Evolutionary conservation across 352 stramenopile species (phyloP), one percentile per base, ranked within the genome.

Genomic region (Phytophthora uliginosa): DNA sequence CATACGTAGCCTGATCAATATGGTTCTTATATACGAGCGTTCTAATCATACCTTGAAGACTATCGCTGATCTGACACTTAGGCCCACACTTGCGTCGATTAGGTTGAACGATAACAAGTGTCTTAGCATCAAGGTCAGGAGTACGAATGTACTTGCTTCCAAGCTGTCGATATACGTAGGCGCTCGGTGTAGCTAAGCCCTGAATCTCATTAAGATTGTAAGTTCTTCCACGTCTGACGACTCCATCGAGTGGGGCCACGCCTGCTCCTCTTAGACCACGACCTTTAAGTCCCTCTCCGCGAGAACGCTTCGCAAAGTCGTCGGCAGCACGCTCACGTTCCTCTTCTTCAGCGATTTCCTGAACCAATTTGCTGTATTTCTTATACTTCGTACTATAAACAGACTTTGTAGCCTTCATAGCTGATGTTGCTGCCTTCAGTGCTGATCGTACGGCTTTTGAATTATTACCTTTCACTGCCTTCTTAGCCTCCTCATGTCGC

Each of bases 151-250:
- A 73, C 31, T 73, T 73, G 4, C 18, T 56, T 26, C 63, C 63
- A 36, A 70, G 18, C 7, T 51, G 40, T 12, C 55, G 18, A 28
- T 69, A 69, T 9, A 73, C 59, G 33, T 38, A 38, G 33, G 33
- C 66, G 4, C 12, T 45, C 0, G 59, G 40, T 1, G 60, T 38
- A 9, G 52, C 59, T 17, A 59, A 61, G 20, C 66, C 66, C 24
- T 63, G 59, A 28, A 74, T 74, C 10, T 74, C 66, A 24, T 74
- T 74, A 0, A 74, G 53, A 51, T 74, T 74, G 45, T 74, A 74
- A 8, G 61, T 55, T 38, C 55, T 22, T 5, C 53, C 56, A 26
- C 7, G 28, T 15, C 59, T 8, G 8, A 65, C 59, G 57, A 65
- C 59, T 9, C 59, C 59, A 24, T 65, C 59, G 2, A 52, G 45